These are phyloP conservation scores for Begonia peltatifolia DNA, from an alignment of 306 rosid species.

Conservation along the genomic window DNA sequence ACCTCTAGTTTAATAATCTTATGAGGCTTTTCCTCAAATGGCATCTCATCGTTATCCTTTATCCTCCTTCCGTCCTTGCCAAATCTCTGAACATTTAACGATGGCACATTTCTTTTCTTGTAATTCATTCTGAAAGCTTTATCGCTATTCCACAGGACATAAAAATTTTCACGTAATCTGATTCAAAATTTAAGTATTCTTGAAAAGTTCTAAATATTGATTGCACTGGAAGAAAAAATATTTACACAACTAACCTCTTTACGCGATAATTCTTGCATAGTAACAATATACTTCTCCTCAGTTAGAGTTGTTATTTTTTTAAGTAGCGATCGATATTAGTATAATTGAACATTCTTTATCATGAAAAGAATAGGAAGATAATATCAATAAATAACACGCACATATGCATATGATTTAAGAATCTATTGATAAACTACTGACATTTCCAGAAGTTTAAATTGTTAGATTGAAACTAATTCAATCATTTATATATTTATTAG, in stretches of 20 bases:
- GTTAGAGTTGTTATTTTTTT: slow-evolving; percentile 4
- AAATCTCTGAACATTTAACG: not conserved
- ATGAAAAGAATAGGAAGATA: too few species aligned
- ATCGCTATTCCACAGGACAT: not conserved
- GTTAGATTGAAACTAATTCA: too few species aligned
- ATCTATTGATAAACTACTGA: too few species aligned
- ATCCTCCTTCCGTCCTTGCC: not conserved
- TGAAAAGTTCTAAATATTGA: not conserved
- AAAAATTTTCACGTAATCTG: not conserved
- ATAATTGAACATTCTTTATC: slow-evolving; percentile 6
- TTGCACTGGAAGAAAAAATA: not conserved
- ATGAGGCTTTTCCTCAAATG: not conserved
- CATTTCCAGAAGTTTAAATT: too few species aligned
- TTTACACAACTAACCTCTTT: not conserved
- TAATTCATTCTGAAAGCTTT: not conserved
- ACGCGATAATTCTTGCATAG: slow-evolving; percentile 7
- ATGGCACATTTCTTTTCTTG: not conserved
- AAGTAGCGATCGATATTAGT: slow-evolving; percentile 3
- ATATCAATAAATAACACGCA: too few species aligned
- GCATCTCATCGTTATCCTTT: not conserved
- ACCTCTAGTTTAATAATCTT: not conserved
- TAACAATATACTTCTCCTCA: slow-evolving; percentile 8
- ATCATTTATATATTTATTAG: too few species aligned
- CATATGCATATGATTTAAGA: too few species aligned
- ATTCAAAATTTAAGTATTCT: not conserved